Conservation (phyloP, 306 rosid species). For the Acacia melanoxylon region DNA sequence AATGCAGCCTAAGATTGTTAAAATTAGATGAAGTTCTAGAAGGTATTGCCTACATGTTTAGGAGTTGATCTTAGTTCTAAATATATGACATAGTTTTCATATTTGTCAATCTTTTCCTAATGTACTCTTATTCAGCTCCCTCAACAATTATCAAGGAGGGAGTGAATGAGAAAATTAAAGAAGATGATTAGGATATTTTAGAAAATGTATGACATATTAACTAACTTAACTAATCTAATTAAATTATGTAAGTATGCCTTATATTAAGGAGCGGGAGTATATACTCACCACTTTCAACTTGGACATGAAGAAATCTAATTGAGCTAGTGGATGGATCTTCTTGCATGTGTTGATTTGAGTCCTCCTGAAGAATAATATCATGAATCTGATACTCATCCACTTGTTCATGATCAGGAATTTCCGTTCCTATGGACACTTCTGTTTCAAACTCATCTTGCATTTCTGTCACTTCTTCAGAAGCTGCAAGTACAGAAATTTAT, state of each 20-base stretch:
- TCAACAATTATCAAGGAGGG: too few species aligned
- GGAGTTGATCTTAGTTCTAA: too few species aligned
- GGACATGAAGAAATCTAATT: conserved; percentile 29
- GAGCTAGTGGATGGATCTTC: conserved; percentile 47
- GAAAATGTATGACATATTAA: too few species aligned
- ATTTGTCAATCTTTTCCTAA: too few species aligned
- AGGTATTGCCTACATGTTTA: too few species aligned
- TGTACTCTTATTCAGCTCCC: too few species aligned
- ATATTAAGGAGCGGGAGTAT: background rate
- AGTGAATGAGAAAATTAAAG: too few species aligned
- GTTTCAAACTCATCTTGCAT: conserved; percentile 62
- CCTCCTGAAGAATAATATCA: conserved; percentile 34
- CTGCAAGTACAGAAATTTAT: conserved; percentile 41
- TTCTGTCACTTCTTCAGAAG: conserved; percentile 49
- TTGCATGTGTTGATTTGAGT: conserved; percentile 29
- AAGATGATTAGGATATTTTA: too few species aligned
- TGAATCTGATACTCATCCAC: conserved; percentile 60
- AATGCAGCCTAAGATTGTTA: background rate
- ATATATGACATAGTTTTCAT: too few species aligned
- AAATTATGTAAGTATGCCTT: too few species aligned
- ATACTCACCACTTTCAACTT: conserved; percentile 53
- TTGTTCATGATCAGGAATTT: conserved; percentile 83
- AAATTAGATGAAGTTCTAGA: background rate
- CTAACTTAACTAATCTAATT: too few species aligned
- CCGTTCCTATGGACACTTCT: conserved; percentile 83